A percentile compares a stretch with the other conserved stretches of the same genome.
Evolutionary conservation across 2,329 filamentous ascomycete genomes (phyloP).

Genomic region (Apiospora malaysiana): DNA sequence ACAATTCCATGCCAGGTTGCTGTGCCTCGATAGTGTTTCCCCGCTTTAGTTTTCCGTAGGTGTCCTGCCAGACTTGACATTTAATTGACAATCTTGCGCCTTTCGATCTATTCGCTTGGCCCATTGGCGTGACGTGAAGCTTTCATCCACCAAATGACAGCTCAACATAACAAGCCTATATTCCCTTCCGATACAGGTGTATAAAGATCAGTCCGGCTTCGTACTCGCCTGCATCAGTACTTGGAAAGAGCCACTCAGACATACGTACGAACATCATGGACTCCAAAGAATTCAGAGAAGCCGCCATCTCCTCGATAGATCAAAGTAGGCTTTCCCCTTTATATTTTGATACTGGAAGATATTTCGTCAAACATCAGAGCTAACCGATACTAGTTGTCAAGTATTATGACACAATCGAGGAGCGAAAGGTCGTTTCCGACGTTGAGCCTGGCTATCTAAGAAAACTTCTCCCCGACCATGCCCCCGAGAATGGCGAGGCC

Average conservation of each 20-base stretch:
- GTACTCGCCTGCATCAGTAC: neutral
- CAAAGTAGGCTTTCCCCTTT: slow-evolving; percentile 67
- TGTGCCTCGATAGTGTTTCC: neutral
- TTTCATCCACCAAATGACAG: neutral
- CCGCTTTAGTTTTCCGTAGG: neutral
- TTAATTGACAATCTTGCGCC: slow-evolving; percentile 4
- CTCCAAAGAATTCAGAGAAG: slow-evolving; percentile 75
- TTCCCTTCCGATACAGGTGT: neutral
- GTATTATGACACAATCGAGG: slow-evolving; percentile 79
- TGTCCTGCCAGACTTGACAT: neutral
- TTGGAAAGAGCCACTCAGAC: neutral
- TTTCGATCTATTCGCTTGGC: neutral
- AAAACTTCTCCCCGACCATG: slow-evolving; percentile 72
- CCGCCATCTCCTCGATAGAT: slow-evolving; percentile 79
- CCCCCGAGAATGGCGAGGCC: slow-evolving; percentile 70
- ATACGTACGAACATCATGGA: slow-evolving; percentile 63
- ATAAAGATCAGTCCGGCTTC: neutral
- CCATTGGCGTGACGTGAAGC: neutral
- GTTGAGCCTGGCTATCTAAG: slow-evolving; percentile 87
- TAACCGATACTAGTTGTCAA: slow-evolving; percentile 66
- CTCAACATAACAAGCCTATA: neutral
- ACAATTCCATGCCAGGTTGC: neutral
- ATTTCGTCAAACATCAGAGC: neutral
- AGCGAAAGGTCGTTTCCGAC: slow-evolving; percentile 74
- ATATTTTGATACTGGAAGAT: neutral